phyloP scores from a whole-genome alignment of 176 grass and related monocot genomes.

The Triticum urartu region DNA sequence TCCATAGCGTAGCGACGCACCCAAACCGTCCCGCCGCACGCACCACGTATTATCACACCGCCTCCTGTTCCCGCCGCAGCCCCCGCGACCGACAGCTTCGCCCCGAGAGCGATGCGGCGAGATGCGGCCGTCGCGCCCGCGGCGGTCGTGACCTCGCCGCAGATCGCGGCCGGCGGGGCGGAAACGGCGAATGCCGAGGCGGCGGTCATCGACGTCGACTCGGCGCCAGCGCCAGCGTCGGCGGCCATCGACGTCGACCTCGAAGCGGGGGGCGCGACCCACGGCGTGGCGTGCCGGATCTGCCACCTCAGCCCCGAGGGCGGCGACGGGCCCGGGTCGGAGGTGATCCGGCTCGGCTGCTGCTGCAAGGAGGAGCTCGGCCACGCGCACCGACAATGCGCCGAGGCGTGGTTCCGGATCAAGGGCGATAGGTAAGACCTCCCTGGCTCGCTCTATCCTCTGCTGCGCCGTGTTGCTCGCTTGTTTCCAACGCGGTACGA shows the following conservation, averaged over 20 bases:
- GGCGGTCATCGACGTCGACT: slow-evolving; percentile 3
- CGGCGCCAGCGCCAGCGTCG: background rate
- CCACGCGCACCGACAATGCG: slow-evolving; percentile 65
- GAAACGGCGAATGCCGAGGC: background rate
- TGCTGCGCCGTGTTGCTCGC: background rate
- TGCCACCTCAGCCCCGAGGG: slow-evolving; percentile 53
- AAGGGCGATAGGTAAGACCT: slow-evolving; percentile 61
- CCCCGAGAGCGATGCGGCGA: slow-evolving; percentile 21
- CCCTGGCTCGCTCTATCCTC: slow-evolving; percentile 8
- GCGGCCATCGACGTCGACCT: background rate
- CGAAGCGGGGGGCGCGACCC: background rate
- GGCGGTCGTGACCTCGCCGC: slow-evolving; percentile 28
- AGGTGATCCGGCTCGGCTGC: slow-evolving; percentile 61
- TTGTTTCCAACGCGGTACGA: background rate
- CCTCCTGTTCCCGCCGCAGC: background rate
- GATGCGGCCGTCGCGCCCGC: slow-evolving; percentile 35
- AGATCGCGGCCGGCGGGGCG: background rate
- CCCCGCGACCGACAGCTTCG: background rate
- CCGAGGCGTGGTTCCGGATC: slow-evolving; percentile 75
- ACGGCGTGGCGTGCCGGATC: slow-evolving; percentile 55
- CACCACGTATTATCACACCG: background rate
- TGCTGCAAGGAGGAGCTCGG: slow-evolving; percentile 72
- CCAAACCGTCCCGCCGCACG: background rate
- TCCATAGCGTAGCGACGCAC: background rate
- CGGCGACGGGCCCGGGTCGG: slow-evolving; percentile 20